These are phyloP conservation scores for Tolypocladium inflatum DNA, from an alignment of 2,329 filamentous ascomycete genomes.

Conservation along the genomic window DNA sequence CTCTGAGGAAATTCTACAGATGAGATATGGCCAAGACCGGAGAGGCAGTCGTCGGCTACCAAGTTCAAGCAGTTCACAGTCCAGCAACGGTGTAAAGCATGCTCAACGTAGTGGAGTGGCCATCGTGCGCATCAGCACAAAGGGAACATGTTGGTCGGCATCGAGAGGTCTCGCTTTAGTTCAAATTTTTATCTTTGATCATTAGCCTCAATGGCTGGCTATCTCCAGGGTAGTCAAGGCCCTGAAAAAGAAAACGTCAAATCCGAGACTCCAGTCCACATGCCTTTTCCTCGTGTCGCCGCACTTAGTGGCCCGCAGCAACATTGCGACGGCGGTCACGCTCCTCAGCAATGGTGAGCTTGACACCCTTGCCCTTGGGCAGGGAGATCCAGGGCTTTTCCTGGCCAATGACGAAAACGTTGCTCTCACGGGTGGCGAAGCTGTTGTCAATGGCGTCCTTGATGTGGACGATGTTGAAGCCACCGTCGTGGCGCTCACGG, in stretches of 20 bases:
- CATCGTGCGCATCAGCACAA: no score
- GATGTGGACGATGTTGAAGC: conserved; percentile 99
- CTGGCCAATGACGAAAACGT: conserved; percentile 98
- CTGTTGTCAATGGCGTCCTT: conserved; percentile 99
- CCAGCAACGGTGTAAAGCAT: neutral
- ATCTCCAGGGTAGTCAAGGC: conserved; percentile 21
- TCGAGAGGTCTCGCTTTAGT: neutral
- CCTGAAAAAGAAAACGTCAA: conserved; percentile 23
- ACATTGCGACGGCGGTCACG: conserved; percentile 87
- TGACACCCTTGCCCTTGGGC: conserved; percentile 99
- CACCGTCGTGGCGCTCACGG: conserved; percentile 99
- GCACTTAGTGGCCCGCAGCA: conserved; percentile 39
- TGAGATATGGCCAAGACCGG: neutral
- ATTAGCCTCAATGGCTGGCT: conserved; percentile 24
- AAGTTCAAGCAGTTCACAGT: neutral
- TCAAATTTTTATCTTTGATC: conserved; percentile 22
- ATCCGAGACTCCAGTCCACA: conserved; percentile 31
- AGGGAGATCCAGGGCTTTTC: conserved; percentile 99
- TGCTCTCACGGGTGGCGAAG: conserved; percentile 97
- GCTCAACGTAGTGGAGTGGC: no score
- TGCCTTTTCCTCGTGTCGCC: conserved; percentile 19
- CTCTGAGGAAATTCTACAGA: neutral
- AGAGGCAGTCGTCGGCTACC: neutral
- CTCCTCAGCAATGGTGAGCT: conserved; percentile 98
- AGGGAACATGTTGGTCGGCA: neutral